These are phyloP conservation scores for Ganoderma lingzhi DNA, from an alignment of 1,284 basidiomycete genomes.

Conservation along the genomic window DNA sequence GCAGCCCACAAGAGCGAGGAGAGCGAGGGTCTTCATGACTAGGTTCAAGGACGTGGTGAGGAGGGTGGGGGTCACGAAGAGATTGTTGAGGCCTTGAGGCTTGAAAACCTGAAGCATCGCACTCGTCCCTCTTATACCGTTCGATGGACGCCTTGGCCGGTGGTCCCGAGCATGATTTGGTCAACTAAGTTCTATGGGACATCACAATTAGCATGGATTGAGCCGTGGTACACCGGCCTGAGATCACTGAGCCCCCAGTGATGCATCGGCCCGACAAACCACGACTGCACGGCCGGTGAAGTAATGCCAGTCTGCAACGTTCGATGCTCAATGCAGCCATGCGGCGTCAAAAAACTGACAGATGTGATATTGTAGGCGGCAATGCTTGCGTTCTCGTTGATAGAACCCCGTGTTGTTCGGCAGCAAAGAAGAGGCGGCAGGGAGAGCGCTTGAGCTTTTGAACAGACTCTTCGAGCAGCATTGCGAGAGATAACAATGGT, in stretches of 20 bases:
- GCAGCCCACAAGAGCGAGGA: constrained; percentile 1
- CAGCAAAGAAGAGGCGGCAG: neutral
- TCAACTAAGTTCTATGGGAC: neutral
- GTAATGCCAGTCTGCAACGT: neutral
- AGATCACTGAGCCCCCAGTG: neutral
- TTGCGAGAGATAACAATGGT: neutral
- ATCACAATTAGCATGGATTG: neutral
- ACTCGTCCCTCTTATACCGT: neutral
- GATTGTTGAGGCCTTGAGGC: neutral
- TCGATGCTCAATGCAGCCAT: neutral
- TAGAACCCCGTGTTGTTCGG: neutral
- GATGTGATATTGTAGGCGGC: neutral
- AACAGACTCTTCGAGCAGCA: neutral
- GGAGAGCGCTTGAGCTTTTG: neutral
- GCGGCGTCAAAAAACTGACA: neutral
- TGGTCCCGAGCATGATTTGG: neutral
- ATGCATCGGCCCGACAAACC: neutral
- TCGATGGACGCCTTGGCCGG: neutral
- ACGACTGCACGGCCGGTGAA: neutral
- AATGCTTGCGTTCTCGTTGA: neutral
- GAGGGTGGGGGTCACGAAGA: neutral
- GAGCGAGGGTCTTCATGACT: neutral
- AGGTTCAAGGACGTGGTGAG: neutral
- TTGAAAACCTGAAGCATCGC: neutral
- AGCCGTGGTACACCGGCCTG: neutral